Conservation (phyloP, 441 rosid genomes). For the Eugenia klotzschiana region DNA sequence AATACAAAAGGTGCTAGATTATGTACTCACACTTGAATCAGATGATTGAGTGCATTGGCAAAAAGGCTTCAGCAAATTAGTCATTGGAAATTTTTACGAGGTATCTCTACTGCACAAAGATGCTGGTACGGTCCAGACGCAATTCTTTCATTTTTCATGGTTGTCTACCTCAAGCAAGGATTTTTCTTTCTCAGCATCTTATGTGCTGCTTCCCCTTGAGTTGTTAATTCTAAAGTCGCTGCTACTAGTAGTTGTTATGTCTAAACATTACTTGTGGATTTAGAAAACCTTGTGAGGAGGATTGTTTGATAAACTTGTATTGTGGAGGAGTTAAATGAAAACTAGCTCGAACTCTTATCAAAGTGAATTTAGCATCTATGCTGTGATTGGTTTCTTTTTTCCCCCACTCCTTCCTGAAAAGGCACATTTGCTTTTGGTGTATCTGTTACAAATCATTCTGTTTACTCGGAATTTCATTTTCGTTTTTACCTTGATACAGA, state of each 20-base stretch:
- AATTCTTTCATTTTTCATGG: background rate
- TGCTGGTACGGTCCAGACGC: background rate
- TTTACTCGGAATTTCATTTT: background rate
- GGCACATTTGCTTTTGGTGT: background rate
- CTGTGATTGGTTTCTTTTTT: background rate
- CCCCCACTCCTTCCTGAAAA: background rate
- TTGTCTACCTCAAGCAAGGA: background rate
- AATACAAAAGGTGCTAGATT: background rate
- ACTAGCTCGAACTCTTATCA: background rate
- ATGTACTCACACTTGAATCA: background rate
- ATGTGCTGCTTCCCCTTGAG: background rate
- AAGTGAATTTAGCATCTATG: background rate
- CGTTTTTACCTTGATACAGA: background rate
- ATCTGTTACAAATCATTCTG: background rate
- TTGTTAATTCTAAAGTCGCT: background rate
- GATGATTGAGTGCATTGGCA: background rate
- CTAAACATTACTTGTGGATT: background rate
- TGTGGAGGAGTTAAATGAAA: background rate
- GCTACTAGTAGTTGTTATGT: background rate
- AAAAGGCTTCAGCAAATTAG: background rate
- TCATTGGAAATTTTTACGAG: background rate
- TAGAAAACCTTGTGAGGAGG: background rate
- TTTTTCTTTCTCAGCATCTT: background rate
- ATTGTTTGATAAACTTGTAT: background rate
- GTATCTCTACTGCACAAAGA: background rate